Percentiles rank a stretch among this genome's conserved stretches.
Conservation (phyloP, 2,329 filamentous ascomycete genomes). For the Paecilomyces formosus region DNA sequence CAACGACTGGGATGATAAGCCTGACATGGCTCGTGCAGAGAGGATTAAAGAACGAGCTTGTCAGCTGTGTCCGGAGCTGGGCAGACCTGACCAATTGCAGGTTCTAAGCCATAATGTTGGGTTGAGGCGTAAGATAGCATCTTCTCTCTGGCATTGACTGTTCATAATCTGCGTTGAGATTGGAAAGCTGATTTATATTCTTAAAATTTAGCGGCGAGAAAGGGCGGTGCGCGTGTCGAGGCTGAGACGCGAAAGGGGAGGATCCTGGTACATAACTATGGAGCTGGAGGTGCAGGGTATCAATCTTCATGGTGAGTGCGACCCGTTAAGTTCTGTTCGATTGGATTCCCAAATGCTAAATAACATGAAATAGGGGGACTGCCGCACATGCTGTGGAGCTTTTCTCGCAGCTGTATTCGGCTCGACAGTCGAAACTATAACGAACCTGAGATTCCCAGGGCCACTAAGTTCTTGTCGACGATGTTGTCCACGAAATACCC, state of each 20-base stretch:
- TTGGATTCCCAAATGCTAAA: not conserved
- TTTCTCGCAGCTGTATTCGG: slow-evolving; percentile 3
- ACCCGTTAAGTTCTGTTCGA: not conserved
- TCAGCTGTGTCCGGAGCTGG: slow-evolving; percentile 2
- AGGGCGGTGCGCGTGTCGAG: slow-evolving; percentile 2
- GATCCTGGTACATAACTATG: not conserved
- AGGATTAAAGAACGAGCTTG: slow-evolving; percentile 1
- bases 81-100: not conserved
- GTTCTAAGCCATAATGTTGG: slow-evolving; percentile 2
- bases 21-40: slow-evolving; percentile 2
- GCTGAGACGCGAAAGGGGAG: not conserved
- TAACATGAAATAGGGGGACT: not conserved
- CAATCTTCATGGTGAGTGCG: not conserved
- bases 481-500: not conserved
- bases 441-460: not conserved
- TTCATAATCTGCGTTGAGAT: not conserved
- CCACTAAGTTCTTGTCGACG: not conserved
- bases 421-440: not conserved
- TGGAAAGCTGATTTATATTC: not conserved
- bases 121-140: slow-evolving; percentile 1
- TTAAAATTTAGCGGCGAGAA: not conserved
- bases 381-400: slow-evolving; percentile 1
- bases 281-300: not conserved
- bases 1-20: slow-evolving; percentile 1
- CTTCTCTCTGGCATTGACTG: not conserved